phyloP scores from a whole-genome alignment of 2,329 filamentous ascomycete genomes.

The Meredithiella fracta region DNA sequence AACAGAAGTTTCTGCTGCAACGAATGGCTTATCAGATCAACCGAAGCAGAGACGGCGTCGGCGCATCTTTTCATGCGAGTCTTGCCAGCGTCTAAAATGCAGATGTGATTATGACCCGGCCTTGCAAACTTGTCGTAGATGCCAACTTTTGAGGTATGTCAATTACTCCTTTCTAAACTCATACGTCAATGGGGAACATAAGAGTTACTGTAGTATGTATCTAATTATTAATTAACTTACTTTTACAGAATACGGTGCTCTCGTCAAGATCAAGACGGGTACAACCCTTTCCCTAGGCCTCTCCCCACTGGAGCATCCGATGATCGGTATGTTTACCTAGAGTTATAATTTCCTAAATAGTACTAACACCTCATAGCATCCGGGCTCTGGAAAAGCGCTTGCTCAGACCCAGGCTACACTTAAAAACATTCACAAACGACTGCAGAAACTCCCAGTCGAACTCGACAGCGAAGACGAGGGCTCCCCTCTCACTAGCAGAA shows the following conservation, averaged over 20 bases:
- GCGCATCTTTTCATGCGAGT: constrained; percentile 13
- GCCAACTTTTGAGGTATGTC: constrained; percentile 11
- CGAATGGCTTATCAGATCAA: constrained; percentile 2
- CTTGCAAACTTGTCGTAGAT: constrained; percentile 11
- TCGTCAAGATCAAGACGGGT: constrained; percentile 12
- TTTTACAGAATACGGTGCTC: constrained; percentile 12
- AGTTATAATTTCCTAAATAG: not conserved
- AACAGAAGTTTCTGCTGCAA: constrained; percentile 8
- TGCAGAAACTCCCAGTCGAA: constrained; percentile 4
- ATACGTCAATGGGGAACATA: too few relatives aligned
- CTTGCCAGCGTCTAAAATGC: constrained; percentile 12
- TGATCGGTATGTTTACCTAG: constrained; percentile 5
- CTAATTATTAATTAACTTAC: not conserved
- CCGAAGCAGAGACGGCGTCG: constrained; percentile 11
- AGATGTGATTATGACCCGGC: constrained; percentile 12
- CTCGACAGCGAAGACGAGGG: constrained; percentile 5
- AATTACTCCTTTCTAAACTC: not conserved
- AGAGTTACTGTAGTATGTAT: too few relatives aligned
- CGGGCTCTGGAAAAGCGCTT: constrained; percentile 10
- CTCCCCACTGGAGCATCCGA: constrained; percentile 2
- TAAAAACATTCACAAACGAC: constrained; percentile 5
- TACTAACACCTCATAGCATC: constrained; percentile 2
- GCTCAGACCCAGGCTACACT: constrained; percentile 8
- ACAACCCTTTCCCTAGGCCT: constrained; percentile 10
- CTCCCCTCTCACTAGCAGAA: not conserved